phyloP scores from a whole-genome alignment of 2,329 filamentous ascomycete genomes.

The Talaromyces piceae region DNA sequence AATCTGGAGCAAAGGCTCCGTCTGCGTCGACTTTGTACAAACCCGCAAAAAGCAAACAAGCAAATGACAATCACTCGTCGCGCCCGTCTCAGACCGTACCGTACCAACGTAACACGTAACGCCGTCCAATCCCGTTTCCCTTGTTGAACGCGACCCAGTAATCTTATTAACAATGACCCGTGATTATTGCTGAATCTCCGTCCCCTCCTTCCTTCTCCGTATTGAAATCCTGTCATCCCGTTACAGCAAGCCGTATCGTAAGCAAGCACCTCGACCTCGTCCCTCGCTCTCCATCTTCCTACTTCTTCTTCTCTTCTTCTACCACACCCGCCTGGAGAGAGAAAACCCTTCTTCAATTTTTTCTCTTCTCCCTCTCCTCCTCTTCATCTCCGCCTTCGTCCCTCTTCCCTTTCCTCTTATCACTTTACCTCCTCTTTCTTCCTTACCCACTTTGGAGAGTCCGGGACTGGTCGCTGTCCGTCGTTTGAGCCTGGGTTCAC shows the following conservation, averaged over 20 bases:
- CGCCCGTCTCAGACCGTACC: neutral
- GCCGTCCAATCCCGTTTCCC: constrained; percentile 7
- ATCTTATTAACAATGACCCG: neutral
- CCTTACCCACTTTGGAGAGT: constrained; percentile 33
- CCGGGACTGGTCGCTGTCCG: constrained; percentile 29
- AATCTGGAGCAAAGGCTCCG: too few relatives aligned
- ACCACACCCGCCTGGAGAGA: constrained; percentile 38
- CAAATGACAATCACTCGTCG: neutral
- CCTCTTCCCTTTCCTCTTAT: constrained; percentile 17
- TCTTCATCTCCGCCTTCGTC: constrained; percentile 24
- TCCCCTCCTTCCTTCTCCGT: constrained; percentile 1
- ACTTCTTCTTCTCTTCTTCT: constrained; percentile 27
- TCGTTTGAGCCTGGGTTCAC: constrained; percentile 9
- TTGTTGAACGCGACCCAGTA: constrained; percentile 7
- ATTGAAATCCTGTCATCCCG: constrained; percentile 1
- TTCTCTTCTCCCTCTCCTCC: constrained; percentile 26
- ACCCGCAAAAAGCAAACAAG: too few relatives aligned
- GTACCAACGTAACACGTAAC: neutral
- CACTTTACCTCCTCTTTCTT: constrained; percentile 14
- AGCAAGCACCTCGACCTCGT: constrained; percentile 1
- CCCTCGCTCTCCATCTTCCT: constrained; percentile 16
- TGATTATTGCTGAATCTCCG: constrained; percentile 2
- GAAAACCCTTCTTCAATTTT: constrained; percentile 26
- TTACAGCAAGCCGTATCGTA: neutral
- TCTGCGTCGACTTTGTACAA: too few relatives aligned